Conservation (phyloP, 2,329 filamentous ascomycete genomes). For the Fusarium nodosum region DNA sequence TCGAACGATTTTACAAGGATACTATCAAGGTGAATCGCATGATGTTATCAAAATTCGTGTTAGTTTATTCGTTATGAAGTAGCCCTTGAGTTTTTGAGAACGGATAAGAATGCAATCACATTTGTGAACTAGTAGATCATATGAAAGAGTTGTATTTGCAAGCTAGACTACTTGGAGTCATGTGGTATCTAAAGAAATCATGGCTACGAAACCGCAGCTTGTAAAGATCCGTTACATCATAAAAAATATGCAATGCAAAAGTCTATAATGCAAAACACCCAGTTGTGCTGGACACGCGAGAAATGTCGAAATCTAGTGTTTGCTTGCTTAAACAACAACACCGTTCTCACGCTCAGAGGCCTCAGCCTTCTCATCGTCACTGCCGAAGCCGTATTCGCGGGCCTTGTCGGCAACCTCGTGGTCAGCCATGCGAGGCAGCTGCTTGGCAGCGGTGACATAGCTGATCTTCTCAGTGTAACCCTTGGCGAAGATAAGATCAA, state of each 20-base stretch:
- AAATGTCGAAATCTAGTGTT: slow-evolving; percentile 9
- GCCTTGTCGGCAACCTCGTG: slow-evolving; percentile 36
- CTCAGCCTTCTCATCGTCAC: slow-evolving; percentile 24
- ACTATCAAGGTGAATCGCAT: too few relatives aligned
- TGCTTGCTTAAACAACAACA: slow-evolving; percentile 24
- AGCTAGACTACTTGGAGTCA: slow-evolving; percentile 10
- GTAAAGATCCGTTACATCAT: slow-evolving; percentile 14
- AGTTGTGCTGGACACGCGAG: background rate
- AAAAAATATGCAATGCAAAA: slow-evolving; percentile 6
- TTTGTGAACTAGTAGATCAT: fast-evolving
- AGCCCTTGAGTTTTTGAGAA: too few relatives aligned
- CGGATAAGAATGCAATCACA: too few relatives aligned
- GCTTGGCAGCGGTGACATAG: slow-evolving; percentile 69
- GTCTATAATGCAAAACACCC: slow-evolving; percentile 9
- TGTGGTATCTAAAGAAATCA: slow-evolving; percentile 15
- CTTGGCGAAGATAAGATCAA: slow-evolving; percentile 56
- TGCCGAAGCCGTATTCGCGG: slow-evolving; percentile 29
- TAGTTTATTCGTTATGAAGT: too few relatives aligned
- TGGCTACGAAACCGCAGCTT: slow-evolving; percentile 3
- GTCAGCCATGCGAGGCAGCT: slow-evolving; percentile 59
- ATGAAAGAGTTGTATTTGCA: slow-evolving; percentile 6
- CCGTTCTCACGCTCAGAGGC: slow-evolving; percentile 27
- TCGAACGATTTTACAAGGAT: too few relatives aligned
- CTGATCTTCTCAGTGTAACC: slow-evolving; percentile 70
- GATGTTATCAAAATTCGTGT: too few relatives aligned